Base-by-base conservation (phyloP, 2,329 filamentous ascomycete genomes). In the Claviceps sp. region DNA sequence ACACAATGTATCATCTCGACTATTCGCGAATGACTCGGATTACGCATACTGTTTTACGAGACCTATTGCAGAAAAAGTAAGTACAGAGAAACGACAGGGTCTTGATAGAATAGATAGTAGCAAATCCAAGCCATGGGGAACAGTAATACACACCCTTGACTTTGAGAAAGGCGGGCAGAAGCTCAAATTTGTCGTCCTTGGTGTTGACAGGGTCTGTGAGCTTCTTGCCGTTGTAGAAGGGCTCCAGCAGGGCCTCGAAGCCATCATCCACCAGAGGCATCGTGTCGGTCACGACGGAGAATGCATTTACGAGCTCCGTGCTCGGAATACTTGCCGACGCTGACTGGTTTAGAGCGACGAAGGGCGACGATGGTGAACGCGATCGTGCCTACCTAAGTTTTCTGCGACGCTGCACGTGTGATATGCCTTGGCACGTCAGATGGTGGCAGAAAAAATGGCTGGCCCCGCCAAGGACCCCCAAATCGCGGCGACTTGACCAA, bases 111-210 rank as follows among this genome's bases (percentile, higher is more conserved):
- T 39, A n/a, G n/a, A 22, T 5, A 47, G 10, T 17, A 47, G 42
- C 14, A 14, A 44, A 19, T 8, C 2, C 11, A 24, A 14, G 37
- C 14, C 37, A 24, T 26, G 14, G 24, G 39, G 53, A 55, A 61
- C 70, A 60, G 59, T 16, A 16, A 14, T 40, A 39, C 49, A 30
- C 19, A 77, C 80, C 90, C 70, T 98, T 98, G 62, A 96, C 90
- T 69, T 96, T 96, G 54, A 98, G 73, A 68, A 98, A 98, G n/a
- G 93, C 93, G 0, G 93, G 94, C 30, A 98, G 72, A 43, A 98
- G 76, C 66, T 97, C 95, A 81, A 91, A 96, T 75, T 98, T 98
- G 73, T 98, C 93, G 62, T 86, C 77, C 59, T 75, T 77, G 51
- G 75, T 81, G 30, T 75, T 81, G 58, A 84, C 80, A 43, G 79